Conservation (phyloP, 352 stramenopile species). For the Thraustochytrium striatum region DNA sequence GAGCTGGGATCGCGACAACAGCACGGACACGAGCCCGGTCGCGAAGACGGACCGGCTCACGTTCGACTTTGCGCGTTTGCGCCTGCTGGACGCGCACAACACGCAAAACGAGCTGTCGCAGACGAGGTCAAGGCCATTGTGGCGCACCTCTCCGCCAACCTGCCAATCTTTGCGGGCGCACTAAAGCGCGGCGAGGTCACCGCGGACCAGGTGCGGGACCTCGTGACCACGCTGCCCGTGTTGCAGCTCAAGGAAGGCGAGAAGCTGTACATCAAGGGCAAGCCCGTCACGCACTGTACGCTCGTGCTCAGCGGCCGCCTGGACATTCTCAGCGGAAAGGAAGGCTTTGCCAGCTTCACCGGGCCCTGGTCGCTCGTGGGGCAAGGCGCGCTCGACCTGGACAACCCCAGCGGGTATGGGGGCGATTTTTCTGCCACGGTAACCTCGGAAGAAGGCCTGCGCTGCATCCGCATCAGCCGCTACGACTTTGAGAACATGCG, state of each 20-base stretch:
- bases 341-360: constrained; percentile 10
- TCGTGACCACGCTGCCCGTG: constrained; percentile 1
- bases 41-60: constrained; percentile 2
- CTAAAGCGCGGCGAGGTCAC: constrained; percentile 5
- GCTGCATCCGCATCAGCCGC: constrained; percentile 39
- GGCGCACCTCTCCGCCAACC: constrained; percentile 24
- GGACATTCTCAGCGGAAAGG: constrained; percentile 13
- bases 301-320: constrained; percentile 29
- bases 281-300: constrained; percentile 36
- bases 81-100: constrained; percentile 23
- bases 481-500: constrained; percentile 6
- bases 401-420: not conserved
- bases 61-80: constrained; percentile 36
- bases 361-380: constrained; percentile 37
- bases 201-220: not conserved
- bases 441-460: constrained; percentile 23
- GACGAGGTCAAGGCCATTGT: constrained; percentile 41
- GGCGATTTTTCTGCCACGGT: constrained; percentile 36
- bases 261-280: constrained; percentile 42
- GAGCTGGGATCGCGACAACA: constrained; percentile 4
- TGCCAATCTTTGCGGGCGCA: constrained; percentile 14
- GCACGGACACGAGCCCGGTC: not conserved
- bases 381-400: constrained; percentile 26
- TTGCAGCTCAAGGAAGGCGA: constrained; percentile 20
- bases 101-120: constrained; percentile 21